Base-by-base conservation (phyloP, 2,329 filamentous ascomycete genomes). In the Didymella exigua region DNA sequence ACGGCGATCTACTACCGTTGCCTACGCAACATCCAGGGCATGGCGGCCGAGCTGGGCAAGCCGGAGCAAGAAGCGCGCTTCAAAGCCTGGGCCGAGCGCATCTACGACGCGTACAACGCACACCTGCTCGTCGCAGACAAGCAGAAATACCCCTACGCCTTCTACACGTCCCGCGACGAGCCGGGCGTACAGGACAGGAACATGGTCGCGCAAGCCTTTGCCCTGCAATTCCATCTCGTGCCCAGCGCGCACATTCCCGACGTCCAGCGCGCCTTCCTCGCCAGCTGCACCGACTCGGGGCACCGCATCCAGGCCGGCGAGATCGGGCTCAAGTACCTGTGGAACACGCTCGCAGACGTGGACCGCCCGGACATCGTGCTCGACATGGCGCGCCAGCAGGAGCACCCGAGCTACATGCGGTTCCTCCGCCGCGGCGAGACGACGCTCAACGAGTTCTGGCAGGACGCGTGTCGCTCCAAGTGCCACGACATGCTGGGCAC, bases 401-500 rank as follows among this genome's bases (percentile, higher is more conserved):
- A 81, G 40, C 78, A 81, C 40, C 79, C 78, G 0, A 77, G 74
- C 0, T 81, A 81, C 53, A 79, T 81, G 77, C 76, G 78, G 0
- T 80, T 81, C 59, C 58, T 81, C 1, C 68, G 78, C 1, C 69
- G 74, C 2, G 78, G 78, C 0, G 79, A 81, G 56, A 79, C 77
- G 2, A 79, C 73, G 0, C 63, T 79, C 2, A 66, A 75, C 10
- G 77, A 79, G 57, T 79, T 79, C 45, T 79, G 76, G 77, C 76
- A 78, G 58, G 75, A 78, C 40, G 72, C 72, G 8, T 79, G 76
- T 61, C 68, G 77, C 18, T 75, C 70, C 14, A 79, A 79, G 59
- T 78, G 78, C 41, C 78, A 81, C 58, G 78, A 81, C 58, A 79
- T 81, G 77, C 68, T 81, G 6, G 78, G 78, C 0, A 79, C 76